phyloP scores from a whole-genome alignment of 805 yeast species.

The Myxozyma vanderwaltii region DNA sequence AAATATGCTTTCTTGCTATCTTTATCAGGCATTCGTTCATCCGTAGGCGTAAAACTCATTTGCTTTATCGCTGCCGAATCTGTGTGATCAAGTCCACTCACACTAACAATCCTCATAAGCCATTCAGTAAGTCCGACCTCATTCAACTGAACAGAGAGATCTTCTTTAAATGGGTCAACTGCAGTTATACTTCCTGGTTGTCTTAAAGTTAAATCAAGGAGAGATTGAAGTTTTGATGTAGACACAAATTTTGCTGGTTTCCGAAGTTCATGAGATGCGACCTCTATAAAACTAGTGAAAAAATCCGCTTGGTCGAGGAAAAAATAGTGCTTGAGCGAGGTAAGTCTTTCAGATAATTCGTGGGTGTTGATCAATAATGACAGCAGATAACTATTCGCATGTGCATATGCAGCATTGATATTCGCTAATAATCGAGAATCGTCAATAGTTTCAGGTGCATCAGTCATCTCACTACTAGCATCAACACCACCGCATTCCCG shows the following conservation, averaged over 20 bases:
- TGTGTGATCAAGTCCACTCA: conserved; percentile 42
- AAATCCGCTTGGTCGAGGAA: conserved; percentile 55
- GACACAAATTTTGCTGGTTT: conserved; percentile 43
- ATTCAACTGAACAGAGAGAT: conserved; percentile 41
- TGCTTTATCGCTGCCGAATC: conserved; percentile 30
- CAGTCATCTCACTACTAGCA: conserved; percentile 38
- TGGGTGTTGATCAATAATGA: conserved; percentile 64
- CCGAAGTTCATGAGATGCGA: conserved; percentile 55
- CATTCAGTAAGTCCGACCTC: conserved; percentile 42
- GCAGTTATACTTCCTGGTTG: conserved; percentile 47
- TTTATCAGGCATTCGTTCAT: conserved; percentile 20
- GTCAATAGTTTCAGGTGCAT: conserved; percentile 36
- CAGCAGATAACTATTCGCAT: conserved; percentile 66
- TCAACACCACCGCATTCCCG: conserved; percentile 57
- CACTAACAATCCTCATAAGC: conserved; percentile 42
- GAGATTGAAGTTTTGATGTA: conserved; percentile 42
- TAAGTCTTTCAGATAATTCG: conserved; percentile 52
- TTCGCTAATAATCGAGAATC: conserved; percentile 49
- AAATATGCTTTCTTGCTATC: conserved; percentile 34
- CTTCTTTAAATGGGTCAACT: conserved; percentile 44
- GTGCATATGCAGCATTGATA: conserved; percentile 60
- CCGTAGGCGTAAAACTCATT: conserved; percentile 11
- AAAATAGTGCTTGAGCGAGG: conserved; percentile 58
- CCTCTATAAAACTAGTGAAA: conserved; percentile 56
- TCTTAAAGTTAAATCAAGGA: conserved; percentile 45